A percentile compares a stretch with the other conserved stretches of the same genome.
Evolutionary conservation across 192 early-diverging fungal species (phyloP).

Genomic region (Backusella morwellensis): DNA sequence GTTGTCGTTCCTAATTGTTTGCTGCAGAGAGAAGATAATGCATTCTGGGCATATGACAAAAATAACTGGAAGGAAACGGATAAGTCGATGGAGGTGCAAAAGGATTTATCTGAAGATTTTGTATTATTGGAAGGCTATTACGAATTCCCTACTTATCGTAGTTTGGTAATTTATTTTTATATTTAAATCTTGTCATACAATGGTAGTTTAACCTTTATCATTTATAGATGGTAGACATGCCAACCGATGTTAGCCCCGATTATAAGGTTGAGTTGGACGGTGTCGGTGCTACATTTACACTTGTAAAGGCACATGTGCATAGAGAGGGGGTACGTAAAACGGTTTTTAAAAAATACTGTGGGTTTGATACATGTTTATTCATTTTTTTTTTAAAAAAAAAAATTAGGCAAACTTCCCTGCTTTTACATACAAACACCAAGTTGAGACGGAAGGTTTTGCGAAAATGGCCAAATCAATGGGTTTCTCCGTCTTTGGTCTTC

Average conservation of each 20-base stretch:
- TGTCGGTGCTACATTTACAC: constrained; percentile 58
- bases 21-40: constrained; percentile 17
- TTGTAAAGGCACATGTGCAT: constrained; percentile 55
- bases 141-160: constrained; percentile 32
- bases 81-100: constrained; percentile 40
- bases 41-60: constrained; percentile 51
- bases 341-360: too few species aligned
- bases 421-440: constrained; percentile 55
- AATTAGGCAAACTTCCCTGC: constrained; percentile 49
- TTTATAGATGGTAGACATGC: constrained; percentile 30
- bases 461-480: constrained; percentile 59
- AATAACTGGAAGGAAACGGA: constrained; percentile 60
- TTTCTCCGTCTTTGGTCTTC: constrained; percentile 54
- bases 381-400: too few species aligned
- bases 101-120: constrained; percentile 19
- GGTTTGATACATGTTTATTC: too few species aligned
- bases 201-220: not conserved
- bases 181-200: not conserved
- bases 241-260: constrained; percentile 21
- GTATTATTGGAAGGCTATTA: constrained; percentile 34
- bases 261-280: constrained; percentile 54
- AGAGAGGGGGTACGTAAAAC: constrained; percentile 38
- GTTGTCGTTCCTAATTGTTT: constrained; percentile 61
- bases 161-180: constrained; percentile 13
- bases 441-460: constrained; percentile 63